phyloP scores from a whole-genome alignment of 148 eudicot species.

The Silene latifolia region DNA sequence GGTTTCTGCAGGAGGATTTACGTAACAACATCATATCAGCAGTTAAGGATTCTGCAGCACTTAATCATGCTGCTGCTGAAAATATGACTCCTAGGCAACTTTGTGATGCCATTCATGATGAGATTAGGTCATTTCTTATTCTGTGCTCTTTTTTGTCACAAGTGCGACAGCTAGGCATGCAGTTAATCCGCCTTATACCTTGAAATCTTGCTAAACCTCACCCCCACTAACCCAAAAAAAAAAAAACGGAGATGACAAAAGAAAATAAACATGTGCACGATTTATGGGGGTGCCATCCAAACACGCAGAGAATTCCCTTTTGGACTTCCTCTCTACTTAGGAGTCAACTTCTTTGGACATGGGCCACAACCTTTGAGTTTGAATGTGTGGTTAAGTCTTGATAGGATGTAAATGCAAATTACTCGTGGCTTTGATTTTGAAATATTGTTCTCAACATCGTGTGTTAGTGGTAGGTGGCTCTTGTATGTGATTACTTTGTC shows the following conservation, averaged over 20 bases:
- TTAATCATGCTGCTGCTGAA: constrained; percentile 67
- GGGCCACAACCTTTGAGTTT: not conserved
- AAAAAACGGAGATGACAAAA: not conserved
- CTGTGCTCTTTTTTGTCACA: not conserved
- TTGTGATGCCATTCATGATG: constrained; percentile 82
- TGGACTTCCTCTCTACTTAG: not conserved
- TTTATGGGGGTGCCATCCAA: too few relatives aligned
- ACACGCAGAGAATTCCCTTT: too few relatives aligned
- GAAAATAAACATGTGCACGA: not conserved
- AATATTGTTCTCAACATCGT: not conserved
- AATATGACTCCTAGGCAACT: constrained; percentile 75
- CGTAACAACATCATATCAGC: constrained; percentile 54
- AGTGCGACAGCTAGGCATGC: not conserved
- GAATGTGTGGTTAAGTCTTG: not conserved
- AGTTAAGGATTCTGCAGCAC: constrained; percentile 67
- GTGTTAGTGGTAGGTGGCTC: not conserved
- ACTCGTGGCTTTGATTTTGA: not conserved
- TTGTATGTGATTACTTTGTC: not conserved
- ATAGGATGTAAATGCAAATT: not conserved
- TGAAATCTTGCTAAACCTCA: not conserved
- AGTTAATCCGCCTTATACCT: not conserved
- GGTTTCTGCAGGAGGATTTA: constrained; percentile 60
- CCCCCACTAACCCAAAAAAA: not conserved
- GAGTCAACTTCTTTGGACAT: not conserved
- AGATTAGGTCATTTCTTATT: constrained; percentile 56